Conservation (phyloP, 345 rosid species). For the Alliaria petiolata region DNA sequence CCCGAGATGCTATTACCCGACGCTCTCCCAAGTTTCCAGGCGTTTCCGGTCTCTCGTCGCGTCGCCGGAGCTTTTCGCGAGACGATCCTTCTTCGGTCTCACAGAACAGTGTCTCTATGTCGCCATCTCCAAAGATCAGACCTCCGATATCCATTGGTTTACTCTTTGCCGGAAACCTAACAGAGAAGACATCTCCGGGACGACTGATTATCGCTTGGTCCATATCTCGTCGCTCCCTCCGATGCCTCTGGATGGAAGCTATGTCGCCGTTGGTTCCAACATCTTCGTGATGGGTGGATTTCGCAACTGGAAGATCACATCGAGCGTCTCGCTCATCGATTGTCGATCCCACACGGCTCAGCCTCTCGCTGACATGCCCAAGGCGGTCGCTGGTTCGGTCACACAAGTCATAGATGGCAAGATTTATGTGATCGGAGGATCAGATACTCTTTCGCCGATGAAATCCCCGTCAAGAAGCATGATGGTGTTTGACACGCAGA, state of each 20-base stretch:
- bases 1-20: conserved; percentile 6
- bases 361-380: conserved; percentile 14
- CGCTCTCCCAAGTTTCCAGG: conserved; percentile 6
- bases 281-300: conserved; percentile 25
- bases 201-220: not conserved
- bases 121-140: conserved; percentile 12
- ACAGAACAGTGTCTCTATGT: conserved; percentile 22
- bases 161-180: conserved; percentile 9
- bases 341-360: not conserved
- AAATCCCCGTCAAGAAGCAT: conserved; percentile 16
- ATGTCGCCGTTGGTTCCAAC: not conserved
- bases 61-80: conserved; percentile 10
- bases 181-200: not conserved
- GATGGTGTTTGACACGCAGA: conserved; percentile 20
- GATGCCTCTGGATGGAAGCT: conserved; percentile 24
- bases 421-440: conserved; percentile 23
- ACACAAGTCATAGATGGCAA: conserved; percentile 1
- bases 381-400: conserved; percentile 14
- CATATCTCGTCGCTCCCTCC: conserved; percentile 23
- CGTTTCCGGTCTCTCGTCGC: conserved; percentile 25
- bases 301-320: conserved; percentile 14
- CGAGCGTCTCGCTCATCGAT: conserved; percentile 16
- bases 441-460: conserved; percentile 4
- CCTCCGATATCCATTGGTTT: conserved; percentile 18
- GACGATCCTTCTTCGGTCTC: not conserved